A percentile compares a stretch with the other conserved stretches of the same genome.
Conservation (phyloP, 1,139 yeast genomes). For the Blastobotrys raffinosifermentans region DNA sequence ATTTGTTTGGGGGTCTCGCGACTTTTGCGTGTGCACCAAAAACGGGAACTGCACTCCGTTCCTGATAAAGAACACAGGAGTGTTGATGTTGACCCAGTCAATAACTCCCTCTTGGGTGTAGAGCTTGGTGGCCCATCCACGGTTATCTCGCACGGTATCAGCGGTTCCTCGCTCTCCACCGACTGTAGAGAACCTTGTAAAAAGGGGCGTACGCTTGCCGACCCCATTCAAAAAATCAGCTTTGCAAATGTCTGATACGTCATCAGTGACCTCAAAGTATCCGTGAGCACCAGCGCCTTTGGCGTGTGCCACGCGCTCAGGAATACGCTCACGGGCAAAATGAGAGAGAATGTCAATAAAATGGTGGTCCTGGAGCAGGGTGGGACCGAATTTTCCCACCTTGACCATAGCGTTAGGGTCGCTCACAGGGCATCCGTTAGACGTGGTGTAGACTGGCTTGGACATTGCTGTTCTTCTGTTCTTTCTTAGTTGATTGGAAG, state of each 20-base stretch:
- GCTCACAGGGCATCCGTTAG: slow-evolving; percentile 66
- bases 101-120: slow-evolving; percentile 81
- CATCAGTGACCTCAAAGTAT: slow-evolving; percentile 72
- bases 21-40: slow-evolving; percentile 76
- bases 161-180: slow-evolving; percentile 82
- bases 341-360: slow-evolving; percentile 70
- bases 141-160: slow-evolving; percentile 80
- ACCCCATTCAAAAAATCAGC: slow-evolving; percentile 63
- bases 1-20: slow-evolving; percentile 71
- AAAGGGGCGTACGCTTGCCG: slow-evolving; percentile 66
- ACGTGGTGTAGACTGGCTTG: slow-evolving; percentile 47
- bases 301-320: slow-evolving; percentile 85
- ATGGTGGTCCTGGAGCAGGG: slow-evolving; percentile 69
- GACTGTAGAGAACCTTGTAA: slow-evolving; percentile 77
- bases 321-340: slow-evolving; percentile 78
- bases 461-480: background rate
- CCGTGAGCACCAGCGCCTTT: slow-evolving; percentile 85
- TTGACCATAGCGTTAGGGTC: slow-evolving; percentile 66
- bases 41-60: slow-evolving; percentile 83
- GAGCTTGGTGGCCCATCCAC: slow-evolving; percentile 76
- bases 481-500: background rate
- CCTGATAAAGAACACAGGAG: slow-evolving; percentile 78
- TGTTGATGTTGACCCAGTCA: slow-evolving; percentile 82
- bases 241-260: slow-evolving; percentile 62
- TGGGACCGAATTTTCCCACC: slow-evolving; percentile 67